These are phyloP conservation scores for Aspergillus awamori DNA, from an alignment of 2,329 filamentous ascomycete genomes.

Conservation along the genomic window DNA sequence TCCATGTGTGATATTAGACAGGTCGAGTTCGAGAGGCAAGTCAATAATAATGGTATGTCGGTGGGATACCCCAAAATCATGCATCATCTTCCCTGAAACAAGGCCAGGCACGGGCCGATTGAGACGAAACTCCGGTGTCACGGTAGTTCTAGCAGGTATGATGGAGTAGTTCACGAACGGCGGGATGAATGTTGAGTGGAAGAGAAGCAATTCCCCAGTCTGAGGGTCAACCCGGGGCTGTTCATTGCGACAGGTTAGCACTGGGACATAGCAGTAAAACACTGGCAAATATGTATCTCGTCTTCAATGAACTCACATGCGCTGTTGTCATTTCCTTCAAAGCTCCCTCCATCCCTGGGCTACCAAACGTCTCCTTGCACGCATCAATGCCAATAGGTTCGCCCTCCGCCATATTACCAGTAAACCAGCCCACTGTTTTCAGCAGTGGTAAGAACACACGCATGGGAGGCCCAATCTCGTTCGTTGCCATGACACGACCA, in stretches of 20 bases:
- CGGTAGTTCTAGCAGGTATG: slow-evolving; percentile 43
- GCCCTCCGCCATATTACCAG: slow-evolving; percentile 59
- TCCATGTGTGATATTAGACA: slow-evolving; percentile 45
- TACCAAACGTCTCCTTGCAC: slow-evolving; percentile 4
- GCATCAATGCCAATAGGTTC: slow-evolving; percentile 11
- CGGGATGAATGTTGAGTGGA: slow-evolving; percentile 66
- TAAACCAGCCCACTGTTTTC: slow-evolving; percentile 71
- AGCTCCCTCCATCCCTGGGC: slow-evolving; percentile 38
- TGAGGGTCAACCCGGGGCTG: slow-evolving; percentile 66
- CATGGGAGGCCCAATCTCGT: slow-evolving; percentile 72
- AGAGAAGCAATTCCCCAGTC: slow-evolving; percentile 68
- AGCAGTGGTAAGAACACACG: slow-evolving; percentile 64
- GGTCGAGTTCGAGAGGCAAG: slow-evolving; percentile 67
- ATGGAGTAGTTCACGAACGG: slow-evolving; percentile 71
- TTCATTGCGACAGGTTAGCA: background rate
- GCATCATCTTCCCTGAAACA: slow-evolving; percentile 70
- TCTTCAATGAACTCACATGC: slow-evolving; percentile 13
- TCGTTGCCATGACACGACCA: slow-evolving; percentile 68
- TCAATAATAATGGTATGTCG: slow-evolving; percentile 69
- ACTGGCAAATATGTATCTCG: background rate
- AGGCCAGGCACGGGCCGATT: slow-evolving; percentile 64
- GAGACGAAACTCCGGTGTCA: slow-evolving; percentile 32
- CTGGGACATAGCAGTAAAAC: background rate
- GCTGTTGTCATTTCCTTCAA: slow-evolving; percentile 19
- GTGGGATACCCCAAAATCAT: slow-evolving; percentile 71